phyloP scores from a whole-genome alignment of 768 basidiomycete species.

The Leccinum sublutescens region DNA sequence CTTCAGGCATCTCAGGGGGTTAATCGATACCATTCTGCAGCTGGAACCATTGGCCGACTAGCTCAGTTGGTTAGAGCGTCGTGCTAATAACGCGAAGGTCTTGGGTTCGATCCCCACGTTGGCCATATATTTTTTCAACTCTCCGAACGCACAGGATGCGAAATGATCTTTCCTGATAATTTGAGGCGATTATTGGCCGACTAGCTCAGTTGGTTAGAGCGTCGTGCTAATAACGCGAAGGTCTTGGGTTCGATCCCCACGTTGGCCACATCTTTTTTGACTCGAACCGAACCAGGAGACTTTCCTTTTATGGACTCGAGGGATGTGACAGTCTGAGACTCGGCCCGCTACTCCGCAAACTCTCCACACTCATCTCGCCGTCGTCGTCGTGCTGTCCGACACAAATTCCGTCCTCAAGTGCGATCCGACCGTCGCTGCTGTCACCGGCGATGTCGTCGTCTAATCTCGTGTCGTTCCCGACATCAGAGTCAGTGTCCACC shows the following conservation, averaged over 20 bases:
- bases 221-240: slow-evolving; percentile 80
- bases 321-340: slow-evolving; percentile 21
- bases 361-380: background rate
- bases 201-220: slow-evolving; percentile 95
- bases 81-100: slow-evolving; percentile 79
- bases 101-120: slow-evolving; percentile 81
- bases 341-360: slow-evolving; percentile 19
- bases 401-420: slow-evolving; percentile 2
- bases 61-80: slow-evolving; percentile 95
- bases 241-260: slow-evolving; percentile 82
- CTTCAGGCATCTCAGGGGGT: slow-evolving; percentile 26
- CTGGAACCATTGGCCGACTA: slow-evolving; percentile 58
- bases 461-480: slow-evolving; percentile 32
- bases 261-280: slow-evolving; percentile 50
- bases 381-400: background rate
- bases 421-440: slow-evolving; percentile 19
- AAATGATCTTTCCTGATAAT: no score
- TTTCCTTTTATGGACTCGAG: slow-evolving; percentile 17
- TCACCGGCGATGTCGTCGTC: slow-evolving; percentile 10
- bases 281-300: background rate
- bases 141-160: no score
- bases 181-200: accelerated
- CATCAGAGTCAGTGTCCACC: slow-evolving; percentile 24
- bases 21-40: slow-evolving; percentile 1
- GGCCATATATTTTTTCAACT: slow-evolving; percentile 40